Base-by-base conservation (phyloP, 1,284 basidiomycete genomes). In the Ceratobasidium papillatum region DNA sequence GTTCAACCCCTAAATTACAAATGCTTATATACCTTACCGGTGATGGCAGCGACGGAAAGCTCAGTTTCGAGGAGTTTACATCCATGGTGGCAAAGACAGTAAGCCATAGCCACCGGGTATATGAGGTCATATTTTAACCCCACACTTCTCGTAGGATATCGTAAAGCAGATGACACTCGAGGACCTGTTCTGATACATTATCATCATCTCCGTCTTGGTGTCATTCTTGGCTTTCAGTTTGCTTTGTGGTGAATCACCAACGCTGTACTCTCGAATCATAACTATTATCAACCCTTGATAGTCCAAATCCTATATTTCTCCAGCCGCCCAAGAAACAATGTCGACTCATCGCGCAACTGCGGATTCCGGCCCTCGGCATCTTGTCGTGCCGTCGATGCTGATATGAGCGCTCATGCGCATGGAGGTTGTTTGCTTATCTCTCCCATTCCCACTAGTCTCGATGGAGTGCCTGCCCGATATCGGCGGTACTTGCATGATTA, bases 111-210 rank as follows among this genome's bases (percentile, higher is more conserved):
- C 32, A 73, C 63, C 36, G 7, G 19, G 27, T 56, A 62, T 34
- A 38, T 25, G 9, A 27, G 45, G 7, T 36, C 22, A 66, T 17
- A 34, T 25, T 58, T 12, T 43, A 65, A 49, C 22, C 63, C 2
- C 34, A 1, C 41, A 59, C 17, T 49, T 27, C n/a, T 30, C 8
- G 22, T 78, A 92, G 90, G 95, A 97, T 81, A 96, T 98, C 78
- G 94, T 94, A 75, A 98, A 98, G 83, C 97, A 99, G 88, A 97
- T 99, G 94, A 99, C 97, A 47, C 87, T 99, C 75, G 96, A 98
- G 85, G 95, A 95, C 81, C 84, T 96, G 76, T 95, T 95, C 85
- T 95, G 83, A 80, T 68, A 38, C 22, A 56, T 43, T 22, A 27
- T 56, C 19, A 38, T 49, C 22, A 4, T 27, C 36, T 22, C 11